A percentile compares a stretch with the other conserved stretches of the same genome.
Evolutionary conservation across 129 eudicot genomes (phyloP).

Genomic region (Helianthus annuus): HanXRQr2.0-SUNRISE NC_035447.2:36333033-36333532

Average conservation of each 20-base stretch:
- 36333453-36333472: slow-evolving; percentile 47
- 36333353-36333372: slow-evolving; percentile 90
- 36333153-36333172: slow-evolving; percentile 95
- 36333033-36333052: slow-evolving; percentile 71
- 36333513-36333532: slow-evolving; percentile 30
- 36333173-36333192: slow-evolving; percentile 88
- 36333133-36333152: slow-evolving; percentile 86
- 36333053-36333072: slow-evolving; percentile 37
- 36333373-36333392: slow-evolving; percentile 90
- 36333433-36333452: slow-evolving; percentile 93
- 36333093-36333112: slow-evolving; percentile 95
- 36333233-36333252: slow-evolving; percentile 90
- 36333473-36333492: slow-evolving; percentile 6
- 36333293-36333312: slow-evolving; percentile 80
- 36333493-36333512: neutral
- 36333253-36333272: slow-evolving; percentile 76
- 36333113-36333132: slow-evolving; percentile 92
- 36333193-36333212: slow-evolving; percentile 91
- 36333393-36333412: slow-evolving; percentile 97
- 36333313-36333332: slow-evolving; percentile 82
- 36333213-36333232: slow-evolving; percentile 92
- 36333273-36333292: slow-evolving; percentile 77
- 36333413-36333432: slow-evolving; percentile 93
- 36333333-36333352: slow-evolving; percentile 92
- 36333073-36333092: slow-evolving; percentile 53